Evolutionary conservation across 2,329 filamentous ascomycete genomes (phyloP).

Genomic region (Ambrosiella xylebori): DNA sequence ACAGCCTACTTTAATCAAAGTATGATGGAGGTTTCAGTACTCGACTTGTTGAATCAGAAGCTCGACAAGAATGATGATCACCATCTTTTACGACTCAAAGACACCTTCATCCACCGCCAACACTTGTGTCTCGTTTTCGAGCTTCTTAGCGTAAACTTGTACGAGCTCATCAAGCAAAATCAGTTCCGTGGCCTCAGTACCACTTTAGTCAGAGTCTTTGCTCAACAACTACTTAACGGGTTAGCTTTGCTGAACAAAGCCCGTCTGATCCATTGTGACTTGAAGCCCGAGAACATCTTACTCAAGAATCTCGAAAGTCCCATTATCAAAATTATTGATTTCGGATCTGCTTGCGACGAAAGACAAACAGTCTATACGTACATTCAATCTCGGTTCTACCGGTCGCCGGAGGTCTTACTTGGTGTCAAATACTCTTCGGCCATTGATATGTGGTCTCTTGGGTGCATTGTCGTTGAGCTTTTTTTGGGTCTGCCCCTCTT

Average conservation of each 20-base stretch:
- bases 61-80: slow-evolving; percentile 99
- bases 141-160: slow-evolving; percentile 88
- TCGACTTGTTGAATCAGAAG: slow-evolving; percentile 92
- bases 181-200: slow-evolving; percentile 96
- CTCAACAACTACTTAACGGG: slow-evolving; percentile 87
- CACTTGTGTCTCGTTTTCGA: slow-evolving; percentile 96
- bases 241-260: slow-evolving; percentile 88
- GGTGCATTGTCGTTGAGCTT: slow-evolving; percentile 93
- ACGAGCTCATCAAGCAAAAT: slow-evolving; percentile 98
- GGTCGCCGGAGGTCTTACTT: slow-evolving; percentile 89
- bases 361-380: slow-evolving; percentile 98
- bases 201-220: slow-evolving; percentile 90
- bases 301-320: slow-evolving; percentile 96
- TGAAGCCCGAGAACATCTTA: slow-evolving; percentile 96
- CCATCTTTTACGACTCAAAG: slow-evolving; percentile 81
- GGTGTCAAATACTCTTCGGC: slow-evolving; percentile 93
- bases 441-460: slow-evolving; percentile 99
- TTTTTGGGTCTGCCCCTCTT: slow-evolving; percentile 85
- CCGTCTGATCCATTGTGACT: slow-evolving; percentile 88
- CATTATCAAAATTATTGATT: slow-evolving; percentile 99
- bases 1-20: slow-evolving; percentile 99
- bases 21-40: slow-evolving; percentile 99
- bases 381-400: slow-evolving; percentile 95
- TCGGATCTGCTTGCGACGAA: slow-evolving; percentile 95
- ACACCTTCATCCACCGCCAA: slow-evolving; percentile 95